Evolutionary conservation across 495 filamentous ascomycete species (phyloP).

Genomic region (Penicillium subrubescens): DNA sequence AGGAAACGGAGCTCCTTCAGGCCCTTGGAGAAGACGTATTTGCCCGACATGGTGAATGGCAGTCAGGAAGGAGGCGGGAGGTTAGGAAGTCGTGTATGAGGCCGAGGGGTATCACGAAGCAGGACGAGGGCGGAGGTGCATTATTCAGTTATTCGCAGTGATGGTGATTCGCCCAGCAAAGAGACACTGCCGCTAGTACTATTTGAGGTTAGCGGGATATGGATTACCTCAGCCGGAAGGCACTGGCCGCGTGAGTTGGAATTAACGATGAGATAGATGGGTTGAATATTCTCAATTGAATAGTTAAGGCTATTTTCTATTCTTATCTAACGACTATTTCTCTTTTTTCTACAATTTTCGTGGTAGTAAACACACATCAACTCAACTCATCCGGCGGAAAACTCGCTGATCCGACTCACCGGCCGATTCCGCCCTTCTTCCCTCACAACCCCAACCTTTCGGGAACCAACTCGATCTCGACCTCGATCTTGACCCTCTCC

Average conservation of each 20-base stretch:
- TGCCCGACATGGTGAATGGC: conserved; percentile 71
- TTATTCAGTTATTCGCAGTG: conserved; percentile 36
- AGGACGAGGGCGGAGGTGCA: conserved; percentile 18
- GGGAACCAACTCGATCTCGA: conserved; percentile 9
- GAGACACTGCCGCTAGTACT: conserved; percentile 21
- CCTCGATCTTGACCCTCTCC: conserved; percentile 18
- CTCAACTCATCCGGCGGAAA: conserved; percentile 20
- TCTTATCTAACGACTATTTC: neutral
- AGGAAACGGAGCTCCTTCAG: conserved; percentile 96
- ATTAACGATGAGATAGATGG: neutral
- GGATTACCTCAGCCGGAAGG: conserved; percentile 41
- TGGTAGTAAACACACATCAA: conserved; percentile 9
- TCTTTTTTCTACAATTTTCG: neutral
- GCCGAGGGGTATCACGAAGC: conserved; percentile 18
- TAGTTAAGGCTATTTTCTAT: neutral
- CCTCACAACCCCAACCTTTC: conserved; percentile 20
- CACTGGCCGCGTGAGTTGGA: conserved; percentile 19
- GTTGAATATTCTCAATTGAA: neutral
- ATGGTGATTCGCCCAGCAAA: conserved; percentile 31
- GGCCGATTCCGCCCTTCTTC: conserved; percentile 27
- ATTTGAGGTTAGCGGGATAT: conserved; percentile 11
- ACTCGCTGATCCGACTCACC: conserved; percentile 27
- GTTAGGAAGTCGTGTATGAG: neutral
- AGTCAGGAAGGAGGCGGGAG: conserved; percentile 12
- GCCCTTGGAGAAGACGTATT: conserved; percentile 84